These are phyloP conservation scores for Lomentospora prolificans DNA, from an alignment of 2,329 filamentous ascomycete species.

Conservation along the genomic window DNA sequence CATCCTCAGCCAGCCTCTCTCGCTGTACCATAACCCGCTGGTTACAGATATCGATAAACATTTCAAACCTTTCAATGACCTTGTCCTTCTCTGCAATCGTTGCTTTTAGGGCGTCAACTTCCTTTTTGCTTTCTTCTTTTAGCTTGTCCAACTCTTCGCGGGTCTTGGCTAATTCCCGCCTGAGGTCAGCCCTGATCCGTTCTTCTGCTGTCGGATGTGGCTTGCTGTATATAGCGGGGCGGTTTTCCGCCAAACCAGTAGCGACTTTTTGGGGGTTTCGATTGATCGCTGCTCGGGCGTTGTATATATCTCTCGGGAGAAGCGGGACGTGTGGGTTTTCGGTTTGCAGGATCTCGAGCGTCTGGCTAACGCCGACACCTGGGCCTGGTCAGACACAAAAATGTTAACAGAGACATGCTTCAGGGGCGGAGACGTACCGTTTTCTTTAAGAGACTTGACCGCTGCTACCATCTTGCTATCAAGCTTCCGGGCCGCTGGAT, in stretches of 20 bases:
- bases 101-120: conserved; percentile 47
- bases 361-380: conserved; percentile 57
- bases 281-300: conserved; percentile 56
- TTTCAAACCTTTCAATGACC: conserved; percentile 54
- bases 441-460: conserved; percentile 56
- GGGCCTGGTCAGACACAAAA: conserved; percentile 22
- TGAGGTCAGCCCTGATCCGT: conserved; percentile 50
- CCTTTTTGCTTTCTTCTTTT: conserved; percentile 45
- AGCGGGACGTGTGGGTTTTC: conserved; percentile 55
- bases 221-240: conserved; percentile 57
- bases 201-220: conserved; percentile 54
- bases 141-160: conserved; percentile 46
- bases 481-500: conserved; percentile 55
- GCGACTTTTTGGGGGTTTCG: conserved; percentile 54
- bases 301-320: conserved; percentile 57
- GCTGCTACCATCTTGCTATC: conserved; percentile 60
- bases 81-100: conserved; percentile 54
- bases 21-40: conserved; percentile 55
- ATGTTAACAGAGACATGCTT: conserved; percentile 9
- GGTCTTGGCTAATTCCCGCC: conserved; percentile 48
- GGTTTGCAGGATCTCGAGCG: conserved; percentile 54
- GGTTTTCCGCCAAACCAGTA: conserved; percentile 47
- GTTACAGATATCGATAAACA: conserved; percentile 63
- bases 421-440: conserved; percentile 35
- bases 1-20: conserved; percentile 32